Evolutionary conservation across 2,329 filamentous ascomycete genomes (phyloP).

Genomic region (Nakataea oryzae): DNA sequence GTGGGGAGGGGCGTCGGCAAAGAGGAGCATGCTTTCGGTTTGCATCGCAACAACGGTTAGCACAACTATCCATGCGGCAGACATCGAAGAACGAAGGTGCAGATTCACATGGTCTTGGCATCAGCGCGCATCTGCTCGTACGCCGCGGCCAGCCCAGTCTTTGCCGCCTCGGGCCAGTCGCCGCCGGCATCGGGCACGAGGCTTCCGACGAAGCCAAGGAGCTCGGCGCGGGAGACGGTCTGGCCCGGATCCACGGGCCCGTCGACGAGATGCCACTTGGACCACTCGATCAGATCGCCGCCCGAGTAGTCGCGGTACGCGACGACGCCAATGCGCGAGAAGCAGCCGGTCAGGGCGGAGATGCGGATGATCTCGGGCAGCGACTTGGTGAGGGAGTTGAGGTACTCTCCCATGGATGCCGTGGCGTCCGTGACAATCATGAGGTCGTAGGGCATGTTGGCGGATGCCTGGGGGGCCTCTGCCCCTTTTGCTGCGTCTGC

Average conservation of each 20-base stretch:
- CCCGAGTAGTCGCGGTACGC: conserved; percentile 38
- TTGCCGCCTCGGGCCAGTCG: conserved; percentile 36
- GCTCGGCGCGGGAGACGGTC: conserved; percentile 17
- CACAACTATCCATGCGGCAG: too few relatives aligned
- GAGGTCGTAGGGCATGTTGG: conserved; percentile 25
- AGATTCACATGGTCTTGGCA: conserved; percentile 28
- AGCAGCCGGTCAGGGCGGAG: conserved; percentile 35
- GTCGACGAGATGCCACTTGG: conserved; percentile 29
- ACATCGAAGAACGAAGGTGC: conserved; percentile 28
- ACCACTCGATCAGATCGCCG: conserved; percentile 29
- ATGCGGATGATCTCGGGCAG: conserved; percentile 40
- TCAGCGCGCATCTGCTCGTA: conserved; percentile 34
- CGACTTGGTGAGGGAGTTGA: conserved; percentile 30
- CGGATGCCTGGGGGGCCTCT: too few relatives aligned
- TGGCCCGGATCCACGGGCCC: conserved; percentile 2
- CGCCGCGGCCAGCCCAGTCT: conserved; percentile 35
- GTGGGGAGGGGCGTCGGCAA: conserved; percentile 22
- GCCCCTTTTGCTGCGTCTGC: background rate
- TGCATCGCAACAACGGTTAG: background rate
- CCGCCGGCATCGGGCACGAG: conserved; percentile 23
- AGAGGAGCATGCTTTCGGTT: conserved; percentile 30
- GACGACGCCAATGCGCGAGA: conserved; percentile 37
- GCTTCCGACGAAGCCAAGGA: conserved; percentile 22
- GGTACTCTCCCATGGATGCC: conserved; percentile 30
- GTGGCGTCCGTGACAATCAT: conserved; percentile 36